phyloP scores from a whole-genome alignment of 2,329 filamentous ascomycete species.

The Penicillium expansum region DNA sequence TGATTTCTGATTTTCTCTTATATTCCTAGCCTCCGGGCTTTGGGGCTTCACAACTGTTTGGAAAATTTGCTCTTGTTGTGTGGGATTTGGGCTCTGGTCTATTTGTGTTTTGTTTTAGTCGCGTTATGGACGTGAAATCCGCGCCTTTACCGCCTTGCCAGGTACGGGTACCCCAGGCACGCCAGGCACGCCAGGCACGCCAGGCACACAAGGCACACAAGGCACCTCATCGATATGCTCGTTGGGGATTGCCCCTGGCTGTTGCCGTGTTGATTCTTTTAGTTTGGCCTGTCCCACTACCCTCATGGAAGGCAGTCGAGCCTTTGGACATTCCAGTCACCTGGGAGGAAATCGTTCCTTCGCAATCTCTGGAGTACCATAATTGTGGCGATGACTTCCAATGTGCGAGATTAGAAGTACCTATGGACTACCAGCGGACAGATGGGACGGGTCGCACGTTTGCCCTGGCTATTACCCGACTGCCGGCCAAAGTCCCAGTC shows the following conservation, averaged over 20 bases:
- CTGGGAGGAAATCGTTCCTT: slow-evolving; percentile 30
- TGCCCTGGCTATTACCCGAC: slow-evolving; percentile 47
- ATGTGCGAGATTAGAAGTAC: slow-evolving; percentile 51
- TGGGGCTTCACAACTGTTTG: background rate
- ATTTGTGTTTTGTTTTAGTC: background rate
- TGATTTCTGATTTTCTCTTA: background rate
- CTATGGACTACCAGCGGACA: slow-evolving; percentile 46
- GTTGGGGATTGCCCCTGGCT: slow-evolving; percentile 5
- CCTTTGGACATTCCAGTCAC: background rate
- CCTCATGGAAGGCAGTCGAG: background rate
- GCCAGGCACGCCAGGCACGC: too few relatives aligned
- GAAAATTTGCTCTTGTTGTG: background rate
- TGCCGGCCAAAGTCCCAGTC: slow-evolving; percentile 44
- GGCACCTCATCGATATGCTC: background rate
- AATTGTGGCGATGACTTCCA: slow-evolving; percentile 48
- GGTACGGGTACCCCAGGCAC: too few relatives aligned
- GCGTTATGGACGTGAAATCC: background rate
- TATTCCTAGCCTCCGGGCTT: background rate
- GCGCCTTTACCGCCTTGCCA: background rate
- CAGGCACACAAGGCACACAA: background rate
- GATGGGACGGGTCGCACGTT: slow-evolving; percentile 36
- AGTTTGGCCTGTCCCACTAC: slow-evolving; percentile 1
- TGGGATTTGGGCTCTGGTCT: background rate
- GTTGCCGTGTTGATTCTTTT: background rate
- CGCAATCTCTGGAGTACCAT: slow-evolving; percentile 33